Evolutionary conservation across 768 basidiomycete species (phyloP).

Genomic region (Lactifluus subvellereus): DNA sequence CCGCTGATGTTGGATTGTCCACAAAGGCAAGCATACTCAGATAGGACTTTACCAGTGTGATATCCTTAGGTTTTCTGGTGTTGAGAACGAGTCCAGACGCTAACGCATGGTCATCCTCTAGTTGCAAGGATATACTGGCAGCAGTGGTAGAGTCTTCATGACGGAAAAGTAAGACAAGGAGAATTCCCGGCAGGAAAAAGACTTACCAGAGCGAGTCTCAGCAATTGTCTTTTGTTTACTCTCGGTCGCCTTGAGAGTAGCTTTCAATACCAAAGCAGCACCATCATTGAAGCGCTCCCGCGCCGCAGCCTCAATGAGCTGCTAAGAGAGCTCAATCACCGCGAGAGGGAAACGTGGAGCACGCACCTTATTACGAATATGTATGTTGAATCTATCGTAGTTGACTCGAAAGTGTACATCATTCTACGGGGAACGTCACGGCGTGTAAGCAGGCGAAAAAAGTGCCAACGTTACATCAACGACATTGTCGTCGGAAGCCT

Average conservation of each 20-base stretch:
- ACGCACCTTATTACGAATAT: conserved; percentile 79
- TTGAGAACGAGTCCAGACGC: conserved; percentile 54
- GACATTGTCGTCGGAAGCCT: conserved; percentile 46
- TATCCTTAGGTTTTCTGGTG: conserved; percentile 45
- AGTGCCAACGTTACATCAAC: conserved; percentile 50
- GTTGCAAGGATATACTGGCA: conserved; percentile 54
- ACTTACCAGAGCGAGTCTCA: conserved; percentile 59
- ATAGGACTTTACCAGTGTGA: conserved; percentile 69
- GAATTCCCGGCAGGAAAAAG: not conserved
- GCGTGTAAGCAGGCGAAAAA: not conserved
- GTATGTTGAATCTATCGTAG: conserved; percentile 79
- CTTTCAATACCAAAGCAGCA: conserved; percentile 65
- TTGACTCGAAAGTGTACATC: conserved; percentile 80
- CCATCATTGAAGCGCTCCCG: conserved; percentile 74
- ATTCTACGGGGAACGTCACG: conserved; percentile 39
- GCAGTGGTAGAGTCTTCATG: conserved; percentile 57
- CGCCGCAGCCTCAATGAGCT: conserved; percentile 77
- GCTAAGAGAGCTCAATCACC: conserved; percentile 20
- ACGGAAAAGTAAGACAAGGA: not conserved
- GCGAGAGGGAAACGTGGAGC: not conserved
- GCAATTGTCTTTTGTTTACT: conserved; percentile 51
- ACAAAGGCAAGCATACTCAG: conserved; percentile 72
- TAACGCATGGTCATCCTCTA: conserved; percentile 60
- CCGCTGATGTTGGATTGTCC: conserved; percentile 75
- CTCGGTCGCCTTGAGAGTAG: conserved; percentile 66